Base-by-base conservation (phyloP, 805 yeast genomes). In the Sugiyamaella floridensis region DNA sequence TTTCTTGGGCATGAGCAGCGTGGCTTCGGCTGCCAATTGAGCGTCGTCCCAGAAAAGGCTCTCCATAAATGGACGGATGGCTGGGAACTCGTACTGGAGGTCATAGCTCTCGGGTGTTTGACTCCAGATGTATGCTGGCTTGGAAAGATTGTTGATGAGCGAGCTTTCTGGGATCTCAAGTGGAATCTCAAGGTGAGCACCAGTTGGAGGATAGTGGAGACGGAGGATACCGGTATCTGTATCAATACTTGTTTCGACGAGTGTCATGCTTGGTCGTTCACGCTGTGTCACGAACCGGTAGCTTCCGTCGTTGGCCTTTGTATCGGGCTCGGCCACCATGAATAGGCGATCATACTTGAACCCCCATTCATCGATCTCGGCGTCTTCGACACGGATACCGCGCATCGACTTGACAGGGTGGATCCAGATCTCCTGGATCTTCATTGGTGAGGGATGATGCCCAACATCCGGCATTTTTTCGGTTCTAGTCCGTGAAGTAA, bases 401-500 rank as follows among this genome's bases (percentile, higher is more conserved):
- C 62, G 58, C 37, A 67, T 56, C 2, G 71, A 67, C 51, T 68
- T 68, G 57, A 68, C 61, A 7, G 72, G 72, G 43, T 57, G 63
- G 6, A 68, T 55, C 52, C 51, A 56, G 29, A 59, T 50, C 48
- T 57, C 51, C 16, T 48, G 47, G 32, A 60, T 45, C 12, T 20
- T 22, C 45, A 52, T 54, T 11, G n/a, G n/a, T 10, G n/a, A 5
- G 37, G 37, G n/a, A 11, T 11, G 12, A 4, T 3, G 8, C n/a
- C 37, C 37, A 4, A 32, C 37, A 14, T 32, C 37, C 4, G 37
- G 37, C 37, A 32, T 32, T 32, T 10, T 22, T 22, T n/a, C n/a
- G n/a, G n/a, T n/a, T n/a, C 6, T 22, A 22, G 6, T 22, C 26
- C 3, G 26, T 4, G 6, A 22, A 4, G 26, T 22, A 6, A 22